A percentile compares a stretch with the other conserved stretches of the same genome.
phyloP scores from a whole-genome alignment of 805 yeast genomes.

The Suhomyces tanzawaensis region DNA sequence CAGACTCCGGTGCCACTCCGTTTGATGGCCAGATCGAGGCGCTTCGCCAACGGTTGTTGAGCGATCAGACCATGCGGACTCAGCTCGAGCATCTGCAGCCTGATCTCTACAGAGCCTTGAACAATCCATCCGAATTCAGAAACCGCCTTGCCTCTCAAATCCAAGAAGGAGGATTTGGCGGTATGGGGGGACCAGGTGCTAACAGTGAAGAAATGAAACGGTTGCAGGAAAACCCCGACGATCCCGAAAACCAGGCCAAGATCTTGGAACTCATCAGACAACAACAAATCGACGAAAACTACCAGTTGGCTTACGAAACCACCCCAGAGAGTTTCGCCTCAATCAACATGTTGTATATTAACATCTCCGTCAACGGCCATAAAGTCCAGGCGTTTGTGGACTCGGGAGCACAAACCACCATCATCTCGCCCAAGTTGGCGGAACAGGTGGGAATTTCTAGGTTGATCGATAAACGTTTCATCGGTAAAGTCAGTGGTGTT shows the following conservation, averaged over 20 bases:
- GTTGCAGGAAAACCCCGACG: constrained; percentile 64
- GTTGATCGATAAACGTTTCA: constrained; percentile 74
- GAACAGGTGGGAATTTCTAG: constrained; percentile 66
- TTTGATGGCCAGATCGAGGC: constrained; percentile 42
- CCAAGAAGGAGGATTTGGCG: constrained; percentile 10
- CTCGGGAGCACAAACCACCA: constrained; percentile 91
- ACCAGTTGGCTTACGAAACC: constrained; percentile 75
- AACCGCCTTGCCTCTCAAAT: constrained; percentile 33
- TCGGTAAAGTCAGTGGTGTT: constrained; percentile 87
- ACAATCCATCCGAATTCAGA: constrained; percentile 50
- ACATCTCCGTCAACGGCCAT: constrained; percentile 73
- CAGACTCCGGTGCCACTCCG: constrained; percentile 10
- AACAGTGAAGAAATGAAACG: constrained; percentile 44
- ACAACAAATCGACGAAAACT: constrained; percentile 75
- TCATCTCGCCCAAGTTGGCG: constrained; percentile 76
- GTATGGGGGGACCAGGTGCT: constrained; percentile 4
- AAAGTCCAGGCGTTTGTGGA: constrained; percentile 92
- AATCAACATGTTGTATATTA: constrained; percentile 81
- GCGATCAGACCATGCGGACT: constrained; percentile 37
- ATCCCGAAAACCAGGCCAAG: constrained; percentile 63
- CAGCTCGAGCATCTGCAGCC: constrained; percentile 45
- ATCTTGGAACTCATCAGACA: constrained; percentile 67
- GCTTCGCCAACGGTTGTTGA: constrained; percentile 47
- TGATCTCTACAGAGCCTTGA: constrained; percentile 41
- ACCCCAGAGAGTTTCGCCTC: constrained; percentile 87